These are phyloP conservation scores for Fusarium sp. DNA, from an alignment of 2,329 filamentous ascomycete species.

Conservation along the genomic window DNA sequence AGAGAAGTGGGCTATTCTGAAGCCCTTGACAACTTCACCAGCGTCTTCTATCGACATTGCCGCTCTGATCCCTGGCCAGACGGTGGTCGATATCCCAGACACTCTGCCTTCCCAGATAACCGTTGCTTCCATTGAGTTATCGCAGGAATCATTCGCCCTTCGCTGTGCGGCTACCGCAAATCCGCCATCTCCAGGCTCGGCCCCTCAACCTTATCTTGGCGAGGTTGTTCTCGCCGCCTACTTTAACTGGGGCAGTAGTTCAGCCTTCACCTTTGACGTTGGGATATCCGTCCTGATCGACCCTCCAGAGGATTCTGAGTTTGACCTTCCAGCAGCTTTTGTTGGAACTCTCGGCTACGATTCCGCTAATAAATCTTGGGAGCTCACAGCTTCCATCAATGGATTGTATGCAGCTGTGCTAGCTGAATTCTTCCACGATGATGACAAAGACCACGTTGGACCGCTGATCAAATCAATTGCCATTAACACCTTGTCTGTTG, in stretches of 20 bases:
- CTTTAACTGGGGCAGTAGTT: neutral
- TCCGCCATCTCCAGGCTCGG: neutral
- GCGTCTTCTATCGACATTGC: neutral
- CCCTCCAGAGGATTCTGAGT: neutral
- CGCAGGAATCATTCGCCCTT: neutral
- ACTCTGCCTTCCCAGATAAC: neutral
- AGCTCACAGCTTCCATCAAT: slow-evolving; percentile 1
- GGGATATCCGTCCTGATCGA: neutral
- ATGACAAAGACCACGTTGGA: slow-evolving; percentile 3
- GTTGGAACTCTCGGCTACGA: neutral
- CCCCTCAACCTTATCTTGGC: neutral
- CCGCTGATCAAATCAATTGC: slow-evolving; percentile 25
- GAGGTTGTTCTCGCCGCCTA: neutral
- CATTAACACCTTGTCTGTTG: slow-evolving; percentile 8
- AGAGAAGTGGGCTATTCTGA: slow-evolving; percentile 2
- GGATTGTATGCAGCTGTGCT: slow-evolving; percentile 17
- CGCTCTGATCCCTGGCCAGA: neutral
- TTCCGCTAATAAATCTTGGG: neutral
- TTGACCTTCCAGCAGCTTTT: neutral
- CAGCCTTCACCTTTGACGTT: neutral
- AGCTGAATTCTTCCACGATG: slow-evolving; percentile 22
- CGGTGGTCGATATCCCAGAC: neutral
- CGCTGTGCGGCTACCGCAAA: neutral
- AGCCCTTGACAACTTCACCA: neutral
- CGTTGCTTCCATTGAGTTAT: neutral